Evolutionary conservation across 768 basidiomycete species (phyloP), one percentile per base, ranked within the genome.

Genomic region (Termitomyces sp.): DNA sequence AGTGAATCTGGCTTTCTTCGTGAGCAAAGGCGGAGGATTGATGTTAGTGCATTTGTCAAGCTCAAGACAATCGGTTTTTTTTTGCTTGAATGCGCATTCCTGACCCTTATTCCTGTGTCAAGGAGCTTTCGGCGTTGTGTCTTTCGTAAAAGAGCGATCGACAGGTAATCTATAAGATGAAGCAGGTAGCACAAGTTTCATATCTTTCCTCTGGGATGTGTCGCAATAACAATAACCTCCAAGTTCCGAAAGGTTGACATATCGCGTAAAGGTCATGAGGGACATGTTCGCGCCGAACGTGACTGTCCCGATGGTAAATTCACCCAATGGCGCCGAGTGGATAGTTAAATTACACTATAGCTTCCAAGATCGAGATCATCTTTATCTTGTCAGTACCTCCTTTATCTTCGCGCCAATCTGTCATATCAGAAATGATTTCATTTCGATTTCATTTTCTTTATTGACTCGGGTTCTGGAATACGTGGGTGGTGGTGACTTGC

Each of bases 251-350:
- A 92, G 76, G 83, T 83, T 60, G 92, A 94, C 72, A 94, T 96
- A 93, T 81, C 96, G 68, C 87, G 92, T 53, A 95, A 94, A 77
- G 92, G 94, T 24, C 96, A 98, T 72, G 96, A 98, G 74, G 96
- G 94, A 1, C 96, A 98, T 72, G 90, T 97, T 68, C 87, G 94
- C 53, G 96, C 95, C 42, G 94, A 98, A 70, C 88, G 94, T 68
- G 94, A 98, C 66, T n/a, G 78, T 98, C 44, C 83, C 94, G 13
- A 77, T 88, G 63, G 85, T 89, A 66, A 80, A 81, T 69, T 85
- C 90, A 41, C 82, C 88, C 56, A 81, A 81, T 60, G 81, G 83
- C 50, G 87, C 90, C 58, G 88, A 94, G 67, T 97, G 96, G 94
- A 97, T 97, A 62, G 94, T 98, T 54, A 87, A 86, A 70, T 74